These are phyloP conservation scores for Thielaviopsis euricoi DNA, from an alignment of 2,329 filamentous ascomycete genomes.

Conservation along the genomic window DNA sequence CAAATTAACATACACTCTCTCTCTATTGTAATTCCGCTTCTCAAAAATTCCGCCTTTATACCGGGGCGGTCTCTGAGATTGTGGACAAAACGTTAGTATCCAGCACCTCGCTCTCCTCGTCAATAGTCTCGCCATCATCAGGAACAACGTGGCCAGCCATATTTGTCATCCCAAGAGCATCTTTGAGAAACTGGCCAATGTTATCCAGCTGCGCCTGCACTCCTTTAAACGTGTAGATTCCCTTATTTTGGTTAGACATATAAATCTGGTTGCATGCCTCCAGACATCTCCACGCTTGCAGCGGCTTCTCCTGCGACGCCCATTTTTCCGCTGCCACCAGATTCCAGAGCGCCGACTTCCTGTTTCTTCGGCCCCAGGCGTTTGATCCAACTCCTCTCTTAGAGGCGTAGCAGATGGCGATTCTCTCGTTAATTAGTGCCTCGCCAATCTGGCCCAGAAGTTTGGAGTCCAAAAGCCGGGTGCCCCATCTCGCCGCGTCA, in stretches of 20 bases:
- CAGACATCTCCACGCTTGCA: constrained; percentile 64
- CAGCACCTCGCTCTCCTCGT: not conserved
- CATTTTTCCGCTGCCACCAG: constrained; percentile 71
- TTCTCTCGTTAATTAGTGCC: constrained; percentile 68
- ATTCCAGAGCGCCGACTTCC: constrained; percentile 85
- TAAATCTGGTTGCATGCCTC: constrained; percentile 24
- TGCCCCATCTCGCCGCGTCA: constrained; percentile 74
- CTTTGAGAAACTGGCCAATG: constrained; percentile 5
- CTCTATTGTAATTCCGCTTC: not conserved
- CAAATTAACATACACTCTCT: not conserved
- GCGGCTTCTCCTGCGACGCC: constrained; percentile 59
- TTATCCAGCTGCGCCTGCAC: constrained; percentile 5
- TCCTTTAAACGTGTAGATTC: constrained; percentile 5
- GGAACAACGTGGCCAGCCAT: not conserved
- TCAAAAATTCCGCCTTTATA: not conserved
- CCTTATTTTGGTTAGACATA: not conserved
- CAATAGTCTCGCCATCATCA: not conserved
- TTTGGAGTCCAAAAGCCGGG: constrained; percentile 60
- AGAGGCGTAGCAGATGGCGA: constrained; percentile 68
- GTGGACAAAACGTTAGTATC: not conserved
- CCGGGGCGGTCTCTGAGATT: not conserved
- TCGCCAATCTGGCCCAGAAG: constrained; percentile 62
- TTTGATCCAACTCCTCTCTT: constrained; percentile 51
- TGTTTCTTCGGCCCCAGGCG: constrained; percentile 51
- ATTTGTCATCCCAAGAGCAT: constrained; percentile 3